Base-by-base conservation (phyloP, 345 rosid species). In the Zanthoxylum bungeanum region DNA sequence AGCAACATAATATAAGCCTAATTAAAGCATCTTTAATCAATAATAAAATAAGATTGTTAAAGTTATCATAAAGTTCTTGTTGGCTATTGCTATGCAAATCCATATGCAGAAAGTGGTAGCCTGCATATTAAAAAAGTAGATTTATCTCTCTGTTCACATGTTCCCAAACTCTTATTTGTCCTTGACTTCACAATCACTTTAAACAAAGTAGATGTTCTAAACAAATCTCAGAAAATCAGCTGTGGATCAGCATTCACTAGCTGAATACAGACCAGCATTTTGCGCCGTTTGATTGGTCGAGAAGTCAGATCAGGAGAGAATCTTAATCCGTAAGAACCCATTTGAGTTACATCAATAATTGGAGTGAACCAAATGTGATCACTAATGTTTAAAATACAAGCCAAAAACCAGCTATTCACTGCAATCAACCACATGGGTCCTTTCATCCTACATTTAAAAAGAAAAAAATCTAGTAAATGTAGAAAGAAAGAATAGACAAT, bases 371-470 rank as follows among this genome's bases (percentile, higher is more conserved):
- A 12, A 3, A 42, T 12, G 10, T 33, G 5, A 68, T 59, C 44
- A 52, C 49, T 36, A 47, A 58, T 22, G 57, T 17, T 69, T 60
- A 70, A n/a, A 66, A 66, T 65, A 16, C 46, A 65, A 42, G 50
- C 66, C 63, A 62, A n/a, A 80, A 73, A 46, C 60, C 21, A 40
- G 63, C 76, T 44, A 68, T 67, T 67, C 56, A 63, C 73, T 37
- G 70, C 63, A 73, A 73, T 55, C 70, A 69, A 30, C 19, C 79
- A 72, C 74, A 57, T 67, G 76, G 71, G 68, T 36, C 65, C 67
- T 61, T 63, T n/a, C 50, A 28, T 55, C 67, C 65, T 24, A n/a
- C n/a, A n/a, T n/a, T n/a, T n/a, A n/a, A n/a, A n/a, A n/a, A n/a
- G n/a, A n/a, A n/a, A n/a, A n/a, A 57, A 59, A 76, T 61, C 76